A percentile compares a stretch with the other conserved stretches of the same genome.
Conservation (phyloP, 164 flowering plant genomes). For the Kingdonia uniflora region DNA sequence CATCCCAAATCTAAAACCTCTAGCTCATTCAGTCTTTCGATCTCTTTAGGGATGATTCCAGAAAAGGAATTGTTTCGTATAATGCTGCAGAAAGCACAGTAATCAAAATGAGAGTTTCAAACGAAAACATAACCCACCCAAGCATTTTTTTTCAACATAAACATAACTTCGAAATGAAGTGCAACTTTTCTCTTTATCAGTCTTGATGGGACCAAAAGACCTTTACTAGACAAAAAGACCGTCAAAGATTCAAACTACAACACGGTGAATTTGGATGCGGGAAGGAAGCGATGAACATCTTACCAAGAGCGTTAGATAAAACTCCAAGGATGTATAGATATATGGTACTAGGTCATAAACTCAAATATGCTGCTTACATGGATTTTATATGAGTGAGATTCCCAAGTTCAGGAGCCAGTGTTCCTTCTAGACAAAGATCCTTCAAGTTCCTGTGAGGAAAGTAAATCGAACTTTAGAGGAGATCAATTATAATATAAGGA, state of each 20-base stretch:
- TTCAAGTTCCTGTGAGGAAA: constrained; percentile 52
- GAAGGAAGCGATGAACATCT: no score
- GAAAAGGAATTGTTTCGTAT: constrained; percentile 59
- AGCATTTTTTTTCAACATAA: no score
- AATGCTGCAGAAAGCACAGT: constrained; percentile 28
- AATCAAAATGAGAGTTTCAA: neutral
- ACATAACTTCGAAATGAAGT: no score
- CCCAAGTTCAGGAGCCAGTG: constrained; percentile 57
- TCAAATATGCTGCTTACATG: constrained; percentile 36
- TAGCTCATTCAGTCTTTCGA: constrained; percentile 42
- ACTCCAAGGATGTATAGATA: neutral
- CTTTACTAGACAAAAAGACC: no score
- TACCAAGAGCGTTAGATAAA: no score
- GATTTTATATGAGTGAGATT: constrained; percentile 49
- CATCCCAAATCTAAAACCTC: constrained; percentile 53
- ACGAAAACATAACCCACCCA: no score
- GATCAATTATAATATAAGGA: neutral
- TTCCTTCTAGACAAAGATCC: constrained; percentile 64
- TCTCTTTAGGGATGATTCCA: constrained; percentile 53
- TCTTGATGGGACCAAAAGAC: neutral
- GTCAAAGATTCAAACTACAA: no score
- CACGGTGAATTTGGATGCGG: no score
- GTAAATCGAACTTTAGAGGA: constrained; percentile 9
- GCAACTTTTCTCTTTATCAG: neutral
- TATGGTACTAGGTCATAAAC: neutral